Percentiles rank a stretch among this genome's conserved stretches.
Conservation (phyloP, 495 filamentous ascomycete species). For the Opeltia flavorubescens region DNA sequence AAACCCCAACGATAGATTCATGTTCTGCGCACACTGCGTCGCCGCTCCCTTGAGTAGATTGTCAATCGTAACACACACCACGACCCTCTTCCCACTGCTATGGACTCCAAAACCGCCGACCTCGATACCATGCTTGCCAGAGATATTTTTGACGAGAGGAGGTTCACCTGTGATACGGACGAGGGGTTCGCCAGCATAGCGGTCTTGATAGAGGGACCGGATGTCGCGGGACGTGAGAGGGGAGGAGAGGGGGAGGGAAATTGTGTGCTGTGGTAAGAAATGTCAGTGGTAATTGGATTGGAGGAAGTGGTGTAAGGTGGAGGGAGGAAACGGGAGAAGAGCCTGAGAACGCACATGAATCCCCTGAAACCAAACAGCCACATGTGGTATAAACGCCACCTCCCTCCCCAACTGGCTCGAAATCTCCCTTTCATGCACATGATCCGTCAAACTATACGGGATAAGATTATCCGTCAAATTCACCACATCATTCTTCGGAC, state of each 20-base stretch:
- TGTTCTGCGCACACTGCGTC: constrained; percentile 89
- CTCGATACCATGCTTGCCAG: constrained; percentile 82
- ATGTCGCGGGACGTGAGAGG: constrained; percentile 84
- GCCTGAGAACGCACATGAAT: constrained; percentile 43
- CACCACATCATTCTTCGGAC: constrained; percentile 88
- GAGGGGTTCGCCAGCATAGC: constrained; percentile 88
- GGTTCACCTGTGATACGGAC: constrained; percentile 84
- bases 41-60: constrained; percentile 94
- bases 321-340: neutral
- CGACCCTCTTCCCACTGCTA: constrained; percentile 73
- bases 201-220: constrained; percentile 85
- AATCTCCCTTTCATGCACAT: constrained; percentile 94
- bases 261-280: constrained; percentile 45
- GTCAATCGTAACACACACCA: constrained; percentile 95
- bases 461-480: constrained; percentile 80
- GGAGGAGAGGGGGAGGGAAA: constrained; percentile 73
- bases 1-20: constrained; percentile 92
- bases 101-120: constrained; percentile 89
- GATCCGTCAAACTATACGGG: constrained; percentile 83
- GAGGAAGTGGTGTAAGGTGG: neutral
- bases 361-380: constrained; percentile 94
- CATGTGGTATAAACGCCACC: constrained; percentile 86
- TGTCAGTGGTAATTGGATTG: constrained; percentile 10
- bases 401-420: constrained; percentile 58
- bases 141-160: constrained; percentile 77